Percentiles rank a stretch among this genome's conserved stretches.
Evolutionary conservation across 2,329 filamentous ascomycete species (phyloP).

Genomic region (Paradendryphiella salina): DNA sequence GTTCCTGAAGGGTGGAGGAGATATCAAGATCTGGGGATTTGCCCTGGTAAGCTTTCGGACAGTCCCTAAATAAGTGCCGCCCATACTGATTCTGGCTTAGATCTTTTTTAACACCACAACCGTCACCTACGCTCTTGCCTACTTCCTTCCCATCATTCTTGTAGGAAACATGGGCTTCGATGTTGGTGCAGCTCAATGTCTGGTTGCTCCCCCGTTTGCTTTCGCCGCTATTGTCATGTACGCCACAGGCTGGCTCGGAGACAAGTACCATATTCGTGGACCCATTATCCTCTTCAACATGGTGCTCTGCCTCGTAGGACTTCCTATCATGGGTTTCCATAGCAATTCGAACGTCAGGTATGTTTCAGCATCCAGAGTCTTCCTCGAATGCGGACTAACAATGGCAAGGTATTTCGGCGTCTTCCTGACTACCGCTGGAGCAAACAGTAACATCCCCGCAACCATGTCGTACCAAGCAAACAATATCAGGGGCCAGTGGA

Average conservation of each 20-base stretch:
- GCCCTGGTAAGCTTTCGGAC: slow-evolving; percentile 43
- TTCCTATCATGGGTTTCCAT: slow-evolving; percentile 73
- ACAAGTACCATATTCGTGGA: slow-evolving; percentile 68
- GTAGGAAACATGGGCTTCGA: slow-evolving; percentile 64
- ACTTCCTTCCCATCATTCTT: slow-evolving; percentile 78
- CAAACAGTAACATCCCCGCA: slow-evolving; percentile 75
- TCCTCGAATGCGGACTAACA: neutral
- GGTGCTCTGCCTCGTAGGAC: slow-evolving; percentile 66
- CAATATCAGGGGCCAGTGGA: slow-evolving; percentile 88
- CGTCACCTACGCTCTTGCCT: slow-evolving; percentile 74
- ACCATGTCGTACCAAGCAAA: slow-evolving; percentile 82
- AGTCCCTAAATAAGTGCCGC: neutral
- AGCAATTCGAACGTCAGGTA: slow-evolving; percentile 56
- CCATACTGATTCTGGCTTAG: slow-evolving; percentile 23
- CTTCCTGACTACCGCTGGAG: slow-evolving; percentile 74
- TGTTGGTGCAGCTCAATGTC: slow-evolving; percentile 66
- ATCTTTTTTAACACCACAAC: slow-evolving; percentile 68
- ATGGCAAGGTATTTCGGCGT: slow-evolving; percentile 65
- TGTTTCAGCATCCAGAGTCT: slow-evolving; percentile 60
- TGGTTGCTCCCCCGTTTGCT: slow-evolving; percentile 59
- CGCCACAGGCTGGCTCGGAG: slow-evolving; percentile 66
- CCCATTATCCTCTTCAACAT: slow-evolving; percentile 40
- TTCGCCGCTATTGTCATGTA: slow-evolving; percentile 46
- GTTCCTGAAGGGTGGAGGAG: slow-evolving; percentile 54
- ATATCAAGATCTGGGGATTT: slow-evolving; percentile 61